These are phyloP conservation scores for Leptoxyphium fumago DNA, from an alignment of 2,329 filamentous ascomycete species.

Conservation along the genomic window DNA sequence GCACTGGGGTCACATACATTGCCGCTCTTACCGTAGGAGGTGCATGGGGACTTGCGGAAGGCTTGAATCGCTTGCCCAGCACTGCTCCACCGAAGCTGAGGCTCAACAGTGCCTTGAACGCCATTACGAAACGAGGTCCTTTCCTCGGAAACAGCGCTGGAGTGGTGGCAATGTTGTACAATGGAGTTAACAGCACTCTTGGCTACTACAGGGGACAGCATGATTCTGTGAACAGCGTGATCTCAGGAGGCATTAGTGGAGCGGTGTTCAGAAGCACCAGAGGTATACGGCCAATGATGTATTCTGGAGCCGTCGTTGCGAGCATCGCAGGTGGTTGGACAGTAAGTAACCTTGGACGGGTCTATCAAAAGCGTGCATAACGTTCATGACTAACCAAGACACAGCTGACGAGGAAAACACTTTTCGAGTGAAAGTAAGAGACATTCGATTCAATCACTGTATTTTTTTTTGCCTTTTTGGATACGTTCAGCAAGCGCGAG, in stretches of 20 bases:
- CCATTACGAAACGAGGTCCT: slow-evolving; percentile 79
- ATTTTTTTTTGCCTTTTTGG: background rate
- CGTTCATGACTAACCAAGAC: background rate
- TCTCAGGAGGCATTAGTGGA: slow-evolving; percentile 73
- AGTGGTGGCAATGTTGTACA: slow-evolving; percentile 92
- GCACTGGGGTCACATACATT: slow-evolving; percentile 87
- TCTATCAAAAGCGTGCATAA: too few species aligned
- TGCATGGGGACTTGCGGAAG: slow-evolving; percentile 83
- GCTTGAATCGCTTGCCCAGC: slow-evolving; percentile 53
- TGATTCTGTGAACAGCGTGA: slow-evolving; percentile 76
- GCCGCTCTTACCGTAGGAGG: slow-evolving; percentile 75
- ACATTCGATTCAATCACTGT: background rate
- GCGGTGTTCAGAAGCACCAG: slow-evolving; percentile 95
- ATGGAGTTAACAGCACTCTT: slow-evolving; percentile 75
- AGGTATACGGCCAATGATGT: slow-evolving; percentile 81
- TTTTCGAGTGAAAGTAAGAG: background rate
- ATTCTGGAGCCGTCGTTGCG: slow-evolving; percentile 81
- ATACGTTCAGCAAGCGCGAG: background rate
- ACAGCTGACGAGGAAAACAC: background rate
- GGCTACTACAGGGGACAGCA: slow-evolving; percentile 71
- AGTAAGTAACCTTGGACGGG: slow-evolving; percentile 43
- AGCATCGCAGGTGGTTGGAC: slow-evolving; percentile 77
- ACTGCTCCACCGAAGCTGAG: slow-evolving; percentile 80
- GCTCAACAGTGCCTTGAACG: slow-evolving; percentile 88
- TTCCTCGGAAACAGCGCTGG: slow-evolving; percentile 94